Conservation (phyloP, 441 rosid genomes). For the Bruguiera hainesii region DNA sequence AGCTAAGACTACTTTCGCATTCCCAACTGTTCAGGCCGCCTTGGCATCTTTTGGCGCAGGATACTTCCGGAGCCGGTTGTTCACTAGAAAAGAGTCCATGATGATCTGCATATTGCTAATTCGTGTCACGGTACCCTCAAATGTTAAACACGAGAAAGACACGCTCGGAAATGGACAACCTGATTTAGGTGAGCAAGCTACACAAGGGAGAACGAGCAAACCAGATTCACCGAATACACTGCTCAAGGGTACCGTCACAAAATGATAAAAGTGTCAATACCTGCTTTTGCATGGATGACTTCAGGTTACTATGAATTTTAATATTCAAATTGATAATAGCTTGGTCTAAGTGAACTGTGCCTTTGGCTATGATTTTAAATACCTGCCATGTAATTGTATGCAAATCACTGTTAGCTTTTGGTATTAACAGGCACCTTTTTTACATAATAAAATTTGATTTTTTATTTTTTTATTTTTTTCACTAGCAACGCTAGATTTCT, state of each 20-base stretch:
- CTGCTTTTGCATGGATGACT: too few species aligned
- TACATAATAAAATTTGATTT: too few species aligned
- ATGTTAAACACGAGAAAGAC: neutral
- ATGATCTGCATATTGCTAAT: slow-evolving; percentile 46
- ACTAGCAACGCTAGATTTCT: too few species aligned
- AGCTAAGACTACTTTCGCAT: neutral
- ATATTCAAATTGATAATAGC: too few species aligned
- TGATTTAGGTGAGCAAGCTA: slow-evolving; percentile 81
- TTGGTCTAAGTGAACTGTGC: too few species aligned
- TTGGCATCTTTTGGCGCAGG: slow-evolving; percentile 36
- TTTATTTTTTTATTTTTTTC: too few species aligned
- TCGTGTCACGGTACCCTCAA: slow-evolving; percentile 11
- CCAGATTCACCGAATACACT: slow-evolving; percentile 93
- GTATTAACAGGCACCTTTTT: too few species aligned
- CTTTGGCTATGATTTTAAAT: too few species aligned
- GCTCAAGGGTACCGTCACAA: slow-evolving; percentile 1
- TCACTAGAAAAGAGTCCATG: slow-evolving; percentile 76
- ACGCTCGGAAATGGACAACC: slow-evolving; percentile 33
- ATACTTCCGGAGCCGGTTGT: slow-evolving; percentile 54
- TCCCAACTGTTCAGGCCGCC: slow-evolving; percentile 37
- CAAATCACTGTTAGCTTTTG: too few species aligned
- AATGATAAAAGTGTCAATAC: too few species aligned
- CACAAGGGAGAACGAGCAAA: slow-evolving; percentile 89
- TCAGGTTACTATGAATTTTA: too few species aligned
- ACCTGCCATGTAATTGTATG: too few species aligned